phyloP scores from a whole-genome alignment of 805 yeast genomes.

The Lipomyces mesembrius region DNA sequence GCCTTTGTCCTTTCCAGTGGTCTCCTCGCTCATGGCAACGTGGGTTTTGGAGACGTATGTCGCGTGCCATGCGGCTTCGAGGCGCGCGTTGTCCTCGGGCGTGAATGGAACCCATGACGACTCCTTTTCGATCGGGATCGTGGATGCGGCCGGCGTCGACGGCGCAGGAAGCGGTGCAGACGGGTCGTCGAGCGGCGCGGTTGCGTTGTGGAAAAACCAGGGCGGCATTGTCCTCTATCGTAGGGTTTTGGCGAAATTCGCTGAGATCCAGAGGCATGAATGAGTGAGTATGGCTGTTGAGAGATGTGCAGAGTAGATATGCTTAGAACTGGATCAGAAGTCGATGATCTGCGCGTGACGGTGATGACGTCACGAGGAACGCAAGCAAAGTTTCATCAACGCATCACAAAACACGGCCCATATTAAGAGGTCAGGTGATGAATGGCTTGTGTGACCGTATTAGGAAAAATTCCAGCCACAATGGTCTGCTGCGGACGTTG shows the following conservation, averaged over 20 bases:
- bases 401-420: too few relatives aligned
- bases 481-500: background rate
- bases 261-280: background rate
- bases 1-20: constrained; percentile 11
- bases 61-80: constrained; percentile 38
- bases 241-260: background rate
- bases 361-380: too few relatives aligned
- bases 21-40: constrained; percentile 13
- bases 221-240: constrained; percentile 22
- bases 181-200: constrained; percentile 40
- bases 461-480: too few relatives aligned
- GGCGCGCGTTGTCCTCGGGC: constrained; percentile 45
- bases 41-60: constrained; percentile 20
- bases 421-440: too few relatives aligned
- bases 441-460: too few relatives aligned
- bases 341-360: too few relatives aligned
- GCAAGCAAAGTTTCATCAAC: too few relatives aligned
- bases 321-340: too few relatives aligned
- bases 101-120: constrained; percentile 48
- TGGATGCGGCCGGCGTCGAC: constrained; percentile 34
- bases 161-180: constrained; percentile 39
- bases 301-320: background rate
- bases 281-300: background rate
- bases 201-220: constrained; percentile 41
- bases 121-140: constrained; percentile 33